These are phyloP conservation scores for Septoria linicola DNA, from an alignment of 2,329 filamentous ascomycete species.

Conservation along the genomic window DNA sequence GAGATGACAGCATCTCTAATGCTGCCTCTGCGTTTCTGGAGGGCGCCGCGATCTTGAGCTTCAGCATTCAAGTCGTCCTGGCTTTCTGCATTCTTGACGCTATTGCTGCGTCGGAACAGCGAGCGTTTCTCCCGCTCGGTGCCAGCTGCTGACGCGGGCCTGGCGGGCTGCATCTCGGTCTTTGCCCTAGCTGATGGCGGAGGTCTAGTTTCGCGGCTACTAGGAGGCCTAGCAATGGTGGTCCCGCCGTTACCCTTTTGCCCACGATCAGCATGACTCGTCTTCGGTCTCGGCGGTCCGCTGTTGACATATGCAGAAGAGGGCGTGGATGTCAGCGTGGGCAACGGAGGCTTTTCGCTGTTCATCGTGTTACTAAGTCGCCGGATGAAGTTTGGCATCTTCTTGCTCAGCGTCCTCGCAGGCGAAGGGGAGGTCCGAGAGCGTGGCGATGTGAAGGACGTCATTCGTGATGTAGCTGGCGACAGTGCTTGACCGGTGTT, in stretches of 20 bases:
- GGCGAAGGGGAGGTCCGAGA: conserved; percentile 30
- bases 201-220: conserved; percentile 18
- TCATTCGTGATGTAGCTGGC: conserved; percentile 14
- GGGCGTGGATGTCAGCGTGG: conserved; percentile 25
- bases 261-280: conserved; percentile 24
- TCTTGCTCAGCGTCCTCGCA: conserved; percentile 31
- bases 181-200: conserved; percentile 16
- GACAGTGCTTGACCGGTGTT: conserved; percentile 14
- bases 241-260: conserved; percentile 5
- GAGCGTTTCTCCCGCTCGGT: conserved; percentile 19
- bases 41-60: conserved; percentile 7
- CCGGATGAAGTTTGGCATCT: conserved; percentile 36
- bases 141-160: conserved; percentile 21
- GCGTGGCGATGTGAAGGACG: conserved; percentile 14
- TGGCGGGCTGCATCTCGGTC: conserved; percentile 18
- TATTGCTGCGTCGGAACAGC: conserved; percentile 25
- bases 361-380: conserved; percentile 34
- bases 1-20: conserved; percentile 27
- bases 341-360: conserved; percentile 22
- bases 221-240: conserved; percentile 12
- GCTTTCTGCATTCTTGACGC: conserved; percentile 16
- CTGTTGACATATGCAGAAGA: conserved; percentile 23
- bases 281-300: conserved; percentile 22
- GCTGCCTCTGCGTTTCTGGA: conserved; percentile 26
- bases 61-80: neutral